Percentiles rank a stretch among this genome's conserved stretches.
phyloP scores from a whole-genome alignment of 768 basidiomycete genomes.

The Kondoa subrosea region DNA sequence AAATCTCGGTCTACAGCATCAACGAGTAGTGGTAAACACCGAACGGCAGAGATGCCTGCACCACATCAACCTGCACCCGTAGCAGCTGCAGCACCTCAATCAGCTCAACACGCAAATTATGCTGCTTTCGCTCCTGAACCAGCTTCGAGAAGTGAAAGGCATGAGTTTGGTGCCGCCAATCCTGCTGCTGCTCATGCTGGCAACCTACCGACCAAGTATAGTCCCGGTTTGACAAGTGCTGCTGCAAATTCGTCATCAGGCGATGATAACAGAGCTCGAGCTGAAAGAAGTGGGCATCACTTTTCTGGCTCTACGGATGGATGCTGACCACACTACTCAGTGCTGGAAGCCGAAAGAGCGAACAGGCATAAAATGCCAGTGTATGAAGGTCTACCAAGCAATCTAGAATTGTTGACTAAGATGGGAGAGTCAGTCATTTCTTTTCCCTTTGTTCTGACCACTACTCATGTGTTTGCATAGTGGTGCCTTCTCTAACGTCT shows the following conservation, averaged over 20 bases:
- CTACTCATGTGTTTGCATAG: conserved; percentile 6
- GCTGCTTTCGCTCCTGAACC: conserved; percentile 18
- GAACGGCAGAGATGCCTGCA: background rate
- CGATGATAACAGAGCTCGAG: background rate
- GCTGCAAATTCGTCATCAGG: background rate
- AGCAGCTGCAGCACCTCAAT: conserved; percentile 10
- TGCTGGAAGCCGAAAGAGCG: conserved; percentile 18
- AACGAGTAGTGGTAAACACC: background rate
- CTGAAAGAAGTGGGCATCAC: conserved; percentile 4
- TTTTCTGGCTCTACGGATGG: background rate
- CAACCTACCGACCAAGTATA: conserved; percentile 2
- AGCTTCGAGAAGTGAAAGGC: conserved; percentile 2
- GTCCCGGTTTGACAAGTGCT: background rate
- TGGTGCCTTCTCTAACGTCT: conserved; percentile 98
- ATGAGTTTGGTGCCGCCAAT: conserved; percentile 15
- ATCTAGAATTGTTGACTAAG: conserved; percentile 16
- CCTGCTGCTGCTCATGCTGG: conserved; percentile 12
- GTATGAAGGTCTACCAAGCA: conserved; percentile 18
- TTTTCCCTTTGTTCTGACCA: background rate
- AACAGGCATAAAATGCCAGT: conserved; percentile 12
- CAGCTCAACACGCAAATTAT: conserved; percentile 14
- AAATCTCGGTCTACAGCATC: background rate
- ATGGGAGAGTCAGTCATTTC: conserved; percentile 21
- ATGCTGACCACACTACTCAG: background rate
- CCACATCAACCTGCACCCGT: background rate